These are phyloP conservation scores for Serendipita sp. DNA, from an alignment of 768 basidiomycete genomes.

Conservation along the genomic window DNA sequence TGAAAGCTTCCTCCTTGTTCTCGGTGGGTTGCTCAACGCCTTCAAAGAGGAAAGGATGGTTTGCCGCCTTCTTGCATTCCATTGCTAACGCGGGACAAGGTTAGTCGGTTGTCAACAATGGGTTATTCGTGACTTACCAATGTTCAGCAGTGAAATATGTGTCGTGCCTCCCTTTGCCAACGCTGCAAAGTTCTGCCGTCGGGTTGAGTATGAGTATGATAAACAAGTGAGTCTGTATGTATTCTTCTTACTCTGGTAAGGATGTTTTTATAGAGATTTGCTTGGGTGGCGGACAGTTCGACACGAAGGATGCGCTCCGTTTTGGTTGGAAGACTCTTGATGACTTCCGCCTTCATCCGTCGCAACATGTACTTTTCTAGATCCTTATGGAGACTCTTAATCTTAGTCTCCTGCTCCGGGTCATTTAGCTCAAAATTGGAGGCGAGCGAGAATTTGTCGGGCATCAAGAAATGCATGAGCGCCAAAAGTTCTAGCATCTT, in stretches of 20 bases:
- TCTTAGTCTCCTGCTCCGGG: conserved; percentile 82
- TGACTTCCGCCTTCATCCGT: conserved; percentile 86
- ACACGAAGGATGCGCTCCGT: conserved; percentile 94
- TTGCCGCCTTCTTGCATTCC: conserved; percentile 97
- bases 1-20: conserved; percentile 66
- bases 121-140: conserved; percentile 33
- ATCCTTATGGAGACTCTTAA: conserved; percentile 88
- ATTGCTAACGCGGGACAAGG: conserved; percentile 40
- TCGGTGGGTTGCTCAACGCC: conserved; percentile 62
- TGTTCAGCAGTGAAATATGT: conserved; percentile 91
- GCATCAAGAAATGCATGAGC: conserved; percentile 99
- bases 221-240: conserved; percentile 4
- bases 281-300: conserved; percentile 93
- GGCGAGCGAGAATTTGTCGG: conserved; percentile 86
- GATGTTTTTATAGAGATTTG: conserved; percentile 98
- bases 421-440: conserved; percentile 94
- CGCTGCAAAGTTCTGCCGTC: conserved; percentile 70
- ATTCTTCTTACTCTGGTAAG: conserved; percentile 50
- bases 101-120: conserved; percentile 1
- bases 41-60: conserved; percentile 95
- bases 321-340: conserved; percentile 92
- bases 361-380: conserved; percentile 88
- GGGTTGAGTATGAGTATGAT: background rate
- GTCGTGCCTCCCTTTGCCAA: conserved; percentile 64
- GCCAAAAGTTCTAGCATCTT: conserved; percentile 62